These are phyloP conservation scores for Diaporthe vaccinii DNA, from an alignment of 2,329 filamentous ascomycete species.

Conservation along the genomic window DNA sequence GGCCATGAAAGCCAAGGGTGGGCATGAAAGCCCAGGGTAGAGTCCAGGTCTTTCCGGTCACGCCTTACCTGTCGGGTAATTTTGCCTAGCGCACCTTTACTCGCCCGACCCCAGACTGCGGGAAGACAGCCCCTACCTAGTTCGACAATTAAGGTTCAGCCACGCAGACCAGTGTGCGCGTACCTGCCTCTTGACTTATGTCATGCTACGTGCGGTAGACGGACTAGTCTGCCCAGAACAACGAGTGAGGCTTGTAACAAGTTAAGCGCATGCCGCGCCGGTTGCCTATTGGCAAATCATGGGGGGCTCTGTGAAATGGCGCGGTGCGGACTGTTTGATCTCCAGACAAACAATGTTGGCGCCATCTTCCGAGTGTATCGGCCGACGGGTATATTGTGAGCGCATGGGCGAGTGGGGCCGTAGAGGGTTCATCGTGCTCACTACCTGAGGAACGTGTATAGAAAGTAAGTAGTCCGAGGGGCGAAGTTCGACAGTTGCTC, in stretches of 20 bases:
- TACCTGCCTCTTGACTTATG: background rate
- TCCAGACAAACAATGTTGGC: background rate
- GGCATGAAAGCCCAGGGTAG: background rate
- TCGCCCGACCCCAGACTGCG: background rate
- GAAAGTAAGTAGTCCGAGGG: background rate
- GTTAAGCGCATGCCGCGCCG: constrained; percentile 18
- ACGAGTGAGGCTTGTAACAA: background rate
- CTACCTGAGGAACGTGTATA: background rate
- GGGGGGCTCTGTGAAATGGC: background rate
- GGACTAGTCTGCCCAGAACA: background rate
- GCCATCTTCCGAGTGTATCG: background rate
- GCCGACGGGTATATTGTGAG: constrained; percentile 4
- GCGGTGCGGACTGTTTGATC: background rate
- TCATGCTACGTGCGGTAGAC: background rate
- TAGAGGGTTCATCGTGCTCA: background rate
- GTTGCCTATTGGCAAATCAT: background rate
- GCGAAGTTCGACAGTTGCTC: background rate
- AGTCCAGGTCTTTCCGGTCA: background rate
- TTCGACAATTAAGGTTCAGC: background rate
- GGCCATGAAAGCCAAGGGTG: background rate
- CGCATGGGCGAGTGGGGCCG: background rate
- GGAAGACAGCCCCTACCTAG: constrained; percentile 20
- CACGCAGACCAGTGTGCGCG: background rate
- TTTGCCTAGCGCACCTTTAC: background rate
- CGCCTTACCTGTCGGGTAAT: constrained; percentile 30